These are phyloP conservation scores for Flaveria robusta DNA, from an alignment of 129 eudicot genomes.

Conservation along the genomic window DNA sequence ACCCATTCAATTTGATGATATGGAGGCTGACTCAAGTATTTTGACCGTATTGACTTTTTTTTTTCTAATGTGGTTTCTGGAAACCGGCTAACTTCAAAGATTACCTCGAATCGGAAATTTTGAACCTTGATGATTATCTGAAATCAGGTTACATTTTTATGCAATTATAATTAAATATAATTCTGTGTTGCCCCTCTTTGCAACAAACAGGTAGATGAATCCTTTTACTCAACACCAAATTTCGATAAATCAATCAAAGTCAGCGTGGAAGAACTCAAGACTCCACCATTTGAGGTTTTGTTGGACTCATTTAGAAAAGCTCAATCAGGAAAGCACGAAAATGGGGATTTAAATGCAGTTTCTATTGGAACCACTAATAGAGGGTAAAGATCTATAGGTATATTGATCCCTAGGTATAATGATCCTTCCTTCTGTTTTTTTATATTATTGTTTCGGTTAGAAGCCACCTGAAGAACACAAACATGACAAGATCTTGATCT, in stretches of 20 bases:
- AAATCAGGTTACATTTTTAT: neutral
- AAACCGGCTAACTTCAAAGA: no score
- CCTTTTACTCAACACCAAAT: constrained; percentile 43
- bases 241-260: constrained; percentile 31
- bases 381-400: constrained; percentile 24
- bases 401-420: neutral
- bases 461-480: constrained; percentile 15
- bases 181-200: constrained; percentile 6
- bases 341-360: constrained; percentile 32
- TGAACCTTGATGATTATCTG: neutral
- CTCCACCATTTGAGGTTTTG: constrained; percentile 63
- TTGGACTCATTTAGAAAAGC: constrained; percentile 45
- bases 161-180: neutral
- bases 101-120: neutral
- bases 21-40: neutral
- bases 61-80: neutral
- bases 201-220: constrained; percentile 52
- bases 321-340: constrained; percentile 39
- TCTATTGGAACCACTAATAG: constrained; percentile 23
- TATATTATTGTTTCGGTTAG: neutral
- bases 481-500: constrained; percentile 7
- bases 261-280: constrained; percentile 48
- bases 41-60: neutral
- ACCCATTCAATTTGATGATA: neutral
- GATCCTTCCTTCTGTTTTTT: neutral